These are phyloP conservation scores for Rhizophlyctis rosea DNA, from an alignment of 192 early-diverging fungal species.

Conservation along the genomic window DNA sequence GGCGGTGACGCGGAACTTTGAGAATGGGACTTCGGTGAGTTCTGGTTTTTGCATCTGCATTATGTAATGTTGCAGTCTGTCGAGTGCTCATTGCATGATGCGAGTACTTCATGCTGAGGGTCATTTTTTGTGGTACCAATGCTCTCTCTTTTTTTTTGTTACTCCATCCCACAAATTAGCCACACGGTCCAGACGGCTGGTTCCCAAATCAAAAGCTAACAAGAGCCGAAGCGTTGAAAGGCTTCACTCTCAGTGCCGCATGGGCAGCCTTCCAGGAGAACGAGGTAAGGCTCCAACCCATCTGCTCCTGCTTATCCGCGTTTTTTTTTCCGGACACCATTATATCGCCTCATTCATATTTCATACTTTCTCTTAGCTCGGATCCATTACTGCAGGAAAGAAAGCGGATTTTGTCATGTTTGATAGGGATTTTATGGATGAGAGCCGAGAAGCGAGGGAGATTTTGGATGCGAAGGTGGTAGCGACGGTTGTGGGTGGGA, in stretches of 20 bases:
- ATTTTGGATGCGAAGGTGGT: constrained; percentile 25
- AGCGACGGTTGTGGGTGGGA: no score
- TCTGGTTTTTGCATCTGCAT: constrained; percentile 10
- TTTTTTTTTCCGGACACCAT: constrained; percentile 6
- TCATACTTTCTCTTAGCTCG: constrained; percentile 17
- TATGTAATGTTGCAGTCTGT: no score
- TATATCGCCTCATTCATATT: no score
- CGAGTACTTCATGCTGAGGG: no score
- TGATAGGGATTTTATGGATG: constrained; percentile 43
- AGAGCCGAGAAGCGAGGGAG: constrained; percentile 24
- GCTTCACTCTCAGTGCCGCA: constrained; percentile 55
- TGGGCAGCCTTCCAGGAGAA: constrained; percentile 48
- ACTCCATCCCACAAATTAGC: no score
- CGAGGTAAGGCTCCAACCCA: constrained; percentile 33
- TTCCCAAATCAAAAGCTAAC: constrained; percentile 38
- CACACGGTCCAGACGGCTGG: constrained; percentile 46
- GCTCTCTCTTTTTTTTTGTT: constrained; percentile 6
- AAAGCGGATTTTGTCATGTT: constrained; percentile 56
- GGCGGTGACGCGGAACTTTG: constrained; percentile 48
- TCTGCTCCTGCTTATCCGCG: no score
- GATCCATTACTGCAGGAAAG: constrained; percentile 43
- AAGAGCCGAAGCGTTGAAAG: constrained; percentile 41
- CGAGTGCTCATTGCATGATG: no score
- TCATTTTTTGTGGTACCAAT: constrained; percentile 15
- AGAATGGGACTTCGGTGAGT: constrained; percentile 41